phyloP scores from a whole-genome alignment of 2,329 filamentous ascomycete species.

The Apiospora marii region DNA sequence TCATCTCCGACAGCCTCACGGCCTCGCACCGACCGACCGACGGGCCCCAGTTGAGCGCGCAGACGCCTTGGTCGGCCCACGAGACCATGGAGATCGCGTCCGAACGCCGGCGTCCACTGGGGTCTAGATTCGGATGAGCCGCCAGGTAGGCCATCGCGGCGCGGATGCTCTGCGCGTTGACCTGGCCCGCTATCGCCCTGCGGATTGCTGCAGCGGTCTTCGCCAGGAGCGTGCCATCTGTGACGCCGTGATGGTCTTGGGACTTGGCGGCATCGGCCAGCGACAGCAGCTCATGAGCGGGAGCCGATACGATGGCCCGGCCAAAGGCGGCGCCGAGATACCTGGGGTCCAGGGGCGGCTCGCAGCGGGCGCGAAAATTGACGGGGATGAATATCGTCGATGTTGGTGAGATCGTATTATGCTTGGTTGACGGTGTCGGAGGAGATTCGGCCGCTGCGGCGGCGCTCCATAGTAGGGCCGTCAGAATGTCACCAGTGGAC shows the following conservation, averaged over 20 bases:
- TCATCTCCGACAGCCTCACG: slow-evolving; percentile 36
- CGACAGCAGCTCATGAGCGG: slow-evolving; percentile 27
- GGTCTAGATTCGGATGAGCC: slow-evolving; percentile 23
- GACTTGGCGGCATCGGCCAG: not conserved
- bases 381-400: slow-evolving; percentile 33
- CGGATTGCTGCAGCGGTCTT: slow-evolving; percentile 35
- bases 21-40: slow-evolving; percentile 36
- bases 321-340: too few relatives aligned
- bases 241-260: not conserved
- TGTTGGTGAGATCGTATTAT: not conserved
- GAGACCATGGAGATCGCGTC: slow-evolving; percentile 38
- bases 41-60: slow-evolving; percentile 39
- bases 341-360: slow-evolving; percentile 40
- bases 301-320: slow-evolving; percentile 34
- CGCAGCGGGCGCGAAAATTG: too few relatives aligned
- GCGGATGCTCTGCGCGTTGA: not conserved
- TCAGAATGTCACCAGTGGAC: too few relatives aligned
- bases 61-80: too few relatives aligned
- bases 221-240: slow-evolving; percentile 28
- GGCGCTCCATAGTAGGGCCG: too few relatives aligned
- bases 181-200: slow-evolving; percentile 26
- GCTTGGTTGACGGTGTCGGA: not conserved
- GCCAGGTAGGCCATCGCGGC: slow-evolving; percentile 31
- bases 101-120: slow-evolving; percentile 32
- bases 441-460: slow-evolving; percentile 28